phyloP scores from a whole-genome alignment of 2,329 filamentous ascomycete genomes.

The Albophoma yamanashiensis region DNA sequence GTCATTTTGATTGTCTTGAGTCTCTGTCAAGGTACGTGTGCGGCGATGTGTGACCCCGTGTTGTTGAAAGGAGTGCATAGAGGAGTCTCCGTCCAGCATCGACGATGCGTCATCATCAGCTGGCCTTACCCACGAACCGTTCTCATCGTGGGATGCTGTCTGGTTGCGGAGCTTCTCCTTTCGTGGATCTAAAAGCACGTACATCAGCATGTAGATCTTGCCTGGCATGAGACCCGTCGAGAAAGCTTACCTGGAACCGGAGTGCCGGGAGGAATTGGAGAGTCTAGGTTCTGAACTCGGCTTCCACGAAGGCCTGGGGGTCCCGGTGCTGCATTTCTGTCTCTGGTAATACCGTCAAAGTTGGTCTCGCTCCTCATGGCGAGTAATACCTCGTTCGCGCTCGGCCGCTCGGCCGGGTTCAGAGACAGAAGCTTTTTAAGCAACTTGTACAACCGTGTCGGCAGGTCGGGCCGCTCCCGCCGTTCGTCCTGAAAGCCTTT shows the following conservation, averaged over 20 bases:
- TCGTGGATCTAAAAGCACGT: conserved; percentile 18
- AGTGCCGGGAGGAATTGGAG: conserved; percentile 36
- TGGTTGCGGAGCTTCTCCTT: conserved; percentile 15
- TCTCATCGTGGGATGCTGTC: neutral
- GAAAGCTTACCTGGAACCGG: conserved; percentile 31
- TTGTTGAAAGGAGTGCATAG: neutral
- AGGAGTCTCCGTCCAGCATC: neutral
- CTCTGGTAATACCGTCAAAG: conserved; percentile 29
- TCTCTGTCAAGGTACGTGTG: neutral
- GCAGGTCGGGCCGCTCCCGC: conserved; percentile 68
- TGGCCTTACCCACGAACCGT: neutral
- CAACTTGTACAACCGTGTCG: conserved; percentile 74
- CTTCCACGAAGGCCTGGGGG: conserved; percentile 29
- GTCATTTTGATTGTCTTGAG: neutral
- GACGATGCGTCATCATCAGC: neutral
- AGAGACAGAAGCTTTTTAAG: conserved; percentile 72
- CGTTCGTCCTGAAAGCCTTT: conserved; percentile 73
- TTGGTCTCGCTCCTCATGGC: conserved; percentile 61
- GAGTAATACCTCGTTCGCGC: conserved; percentile 72
- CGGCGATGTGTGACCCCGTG: neutral
- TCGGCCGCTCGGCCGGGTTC: conserved; percentile 66
- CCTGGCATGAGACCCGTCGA: neutral
- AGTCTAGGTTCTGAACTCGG: conserved; percentile 45
- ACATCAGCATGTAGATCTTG: conserved; percentile 8
- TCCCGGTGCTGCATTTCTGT: conserved; percentile 20